These are phyloP conservation scores for Panellus pusillus DNA, from an alignment of 768 basidiomycete genomes.

Conservation along the genomic window DNA sequence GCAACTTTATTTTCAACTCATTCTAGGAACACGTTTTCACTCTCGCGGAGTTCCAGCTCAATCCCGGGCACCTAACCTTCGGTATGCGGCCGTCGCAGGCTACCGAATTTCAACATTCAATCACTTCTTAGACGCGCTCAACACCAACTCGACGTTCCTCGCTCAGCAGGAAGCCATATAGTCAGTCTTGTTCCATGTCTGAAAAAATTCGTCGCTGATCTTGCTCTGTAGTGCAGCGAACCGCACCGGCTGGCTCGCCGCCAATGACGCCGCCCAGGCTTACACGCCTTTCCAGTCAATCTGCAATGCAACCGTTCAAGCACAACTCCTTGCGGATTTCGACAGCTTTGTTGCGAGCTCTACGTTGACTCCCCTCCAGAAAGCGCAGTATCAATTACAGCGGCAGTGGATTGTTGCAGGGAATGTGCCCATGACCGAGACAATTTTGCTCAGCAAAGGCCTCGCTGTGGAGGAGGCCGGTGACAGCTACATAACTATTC, in stretches of 20 bases:
- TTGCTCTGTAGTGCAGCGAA: background rate
- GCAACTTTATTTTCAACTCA: no score
- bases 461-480: background rate
- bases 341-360: background rate
- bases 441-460: constrained; percentile 1
- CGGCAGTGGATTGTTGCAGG: constrained; percentile 1
- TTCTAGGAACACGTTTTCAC: no score
- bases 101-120: no score
- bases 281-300: background rate
- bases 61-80: no score
- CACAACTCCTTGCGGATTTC: background rate
- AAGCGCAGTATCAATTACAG: background rate
- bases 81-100: no score
- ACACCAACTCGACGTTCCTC: no score
- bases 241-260: background rate
- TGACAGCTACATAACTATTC: background rate
- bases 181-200: no score
- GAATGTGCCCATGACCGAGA: constrained; percentile 1
- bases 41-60: no score
- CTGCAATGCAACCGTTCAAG: background rate
- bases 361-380: background rate
- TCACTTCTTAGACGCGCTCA: no score
- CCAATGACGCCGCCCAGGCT: background rate
- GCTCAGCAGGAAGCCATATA: no score
- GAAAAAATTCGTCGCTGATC: no score